phyloP scores from a whole-genome alignment of 441 rosid species.

The Theobroma grandiflorum region DNA sequence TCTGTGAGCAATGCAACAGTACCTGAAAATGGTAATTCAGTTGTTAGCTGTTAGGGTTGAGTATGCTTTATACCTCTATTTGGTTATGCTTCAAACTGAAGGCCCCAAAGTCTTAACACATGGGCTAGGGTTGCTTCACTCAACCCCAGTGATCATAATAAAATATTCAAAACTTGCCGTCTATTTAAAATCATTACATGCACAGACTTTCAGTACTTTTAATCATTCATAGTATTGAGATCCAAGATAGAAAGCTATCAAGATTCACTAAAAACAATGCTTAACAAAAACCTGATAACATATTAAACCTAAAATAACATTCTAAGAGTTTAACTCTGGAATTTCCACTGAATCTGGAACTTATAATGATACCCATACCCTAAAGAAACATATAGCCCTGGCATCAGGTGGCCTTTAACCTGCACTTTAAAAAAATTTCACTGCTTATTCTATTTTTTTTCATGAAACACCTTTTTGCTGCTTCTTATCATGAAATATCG shows the following conservation, averaged over 20 bases:
- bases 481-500: not conserved
- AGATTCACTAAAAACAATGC: not conserved
- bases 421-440: not conserved
- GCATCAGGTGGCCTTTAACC: not conserved
- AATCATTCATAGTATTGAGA: not conserved
- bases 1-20: not conserved
- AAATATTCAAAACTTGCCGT: not conserved
- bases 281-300: not conserved
- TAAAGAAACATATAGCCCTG: not conserved
- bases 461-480: not conserved
- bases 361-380: not conserved
- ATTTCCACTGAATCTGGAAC: not conserved
- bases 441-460: slow-evolving; percentile 12
- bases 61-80: not conserved
- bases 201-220: not conserved
- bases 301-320: not conserved
- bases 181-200: not conserved
- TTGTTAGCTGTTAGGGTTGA: not conserved
- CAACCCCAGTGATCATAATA: not conserved
- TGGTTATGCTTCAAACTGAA: not conserved
- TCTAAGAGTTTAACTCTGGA: not conserved
- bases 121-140: not conserved
- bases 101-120: not conserved
- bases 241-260: not conserved
- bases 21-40: not conserved